Percentiles rank a stretch among this genome's conserved stretches.
These are phyloP conservation scores for Globisporangium middletonii DNA, from an alignment of 352 stramenopile species.

Conservation along the genomic window DNA sequence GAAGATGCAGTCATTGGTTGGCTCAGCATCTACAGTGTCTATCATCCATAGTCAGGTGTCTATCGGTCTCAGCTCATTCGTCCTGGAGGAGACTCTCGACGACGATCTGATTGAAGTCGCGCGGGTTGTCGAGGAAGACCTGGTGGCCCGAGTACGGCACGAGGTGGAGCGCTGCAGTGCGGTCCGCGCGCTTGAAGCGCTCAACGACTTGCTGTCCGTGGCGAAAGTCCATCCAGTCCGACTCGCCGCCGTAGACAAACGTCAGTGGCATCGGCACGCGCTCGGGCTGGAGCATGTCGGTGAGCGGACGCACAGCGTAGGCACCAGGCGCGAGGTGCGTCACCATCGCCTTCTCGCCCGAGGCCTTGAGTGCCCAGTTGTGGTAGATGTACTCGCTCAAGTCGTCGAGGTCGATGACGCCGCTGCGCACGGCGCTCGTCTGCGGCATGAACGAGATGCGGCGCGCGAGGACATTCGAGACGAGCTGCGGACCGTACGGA, in stretches of 20 bases:
- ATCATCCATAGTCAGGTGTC: neutral
- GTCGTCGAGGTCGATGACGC: conserved; percentile 50
- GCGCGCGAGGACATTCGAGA: conserved; percentile 53
- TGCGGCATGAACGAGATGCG: conserved; percentile 76
- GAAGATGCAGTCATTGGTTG: too few species aligned
- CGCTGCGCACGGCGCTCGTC: conserved; percentile 61
- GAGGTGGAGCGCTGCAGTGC: conserved; percentile 41
- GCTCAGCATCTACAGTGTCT: neutral
- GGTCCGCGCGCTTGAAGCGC: conserved; percentile 27
- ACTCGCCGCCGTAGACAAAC: conserved; percentile 77
- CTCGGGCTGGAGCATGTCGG: conserved; percentile 51
- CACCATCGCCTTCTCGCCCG: conserved; percentile 63
- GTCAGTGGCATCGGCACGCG: conserved; percentile 71
- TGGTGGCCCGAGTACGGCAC: conserved; percentile 68
- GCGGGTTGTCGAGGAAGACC: conserved; percentile 80
- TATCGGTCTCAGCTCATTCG: neutral
- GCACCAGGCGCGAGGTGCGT: conserved; percentile 72
- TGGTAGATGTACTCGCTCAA: conserved; percentile 80
- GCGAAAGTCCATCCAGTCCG: conserved; percentile 84
- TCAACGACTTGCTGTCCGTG: conserved; percentile 62
- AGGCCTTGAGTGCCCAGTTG: conserved; percentile 79
- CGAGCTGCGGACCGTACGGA: conserved; percentile 72
- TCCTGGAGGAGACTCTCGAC: conserved; percentile 27
- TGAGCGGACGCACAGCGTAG: conserved; percentile 56
- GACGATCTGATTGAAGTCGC: conserved; percentile 58